Evolutionary conservation across 805 yeast genomes (phyloP).

Genomic region (Barnettozyma salicaria): DNA sequence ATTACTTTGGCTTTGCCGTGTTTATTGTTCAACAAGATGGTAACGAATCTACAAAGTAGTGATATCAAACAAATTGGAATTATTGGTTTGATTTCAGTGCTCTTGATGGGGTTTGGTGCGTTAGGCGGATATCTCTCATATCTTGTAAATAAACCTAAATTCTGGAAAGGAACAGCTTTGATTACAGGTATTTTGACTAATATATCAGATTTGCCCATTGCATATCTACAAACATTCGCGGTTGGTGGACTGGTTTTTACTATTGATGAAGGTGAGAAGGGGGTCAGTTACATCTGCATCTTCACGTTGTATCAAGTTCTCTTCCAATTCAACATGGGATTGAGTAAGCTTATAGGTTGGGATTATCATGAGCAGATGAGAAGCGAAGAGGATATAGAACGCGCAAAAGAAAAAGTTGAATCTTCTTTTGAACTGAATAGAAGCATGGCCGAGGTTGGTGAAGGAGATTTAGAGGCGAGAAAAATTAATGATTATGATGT

Average conservation of each 20-base stretch:
- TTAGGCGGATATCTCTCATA: conserved; percentile 31
- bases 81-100: conserved; percentile 44
- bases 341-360: conserved; percentile 58
- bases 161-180: conserved; percentile 67
- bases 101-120: conserved; percentile 48
- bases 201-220: conserved; percentile 73
- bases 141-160: conserved; percentile 37
- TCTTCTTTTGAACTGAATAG: background rate
- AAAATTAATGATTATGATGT: too few relatives aligned
- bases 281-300: conserved; percentile 79
- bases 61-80: conserved; percentile 71
- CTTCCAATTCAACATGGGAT: conserved; percentile 70
- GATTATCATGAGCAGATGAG: conserved; percentile 38
- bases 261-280: conserved; percentile 55
- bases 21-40: conserved; percentile 57
- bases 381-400: conserved; percentile 3
- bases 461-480: conserved; percentile 3
- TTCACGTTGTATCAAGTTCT: conserved; percentile 58
- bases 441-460: background rate
- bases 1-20: conserved; percentile 61
- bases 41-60: conserved; percentile 50
- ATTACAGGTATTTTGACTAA: conserved; percentile 70
- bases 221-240: conserved; percentile 62
- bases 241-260: conserved; percentile 40
- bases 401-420: background rate